Evolutionary conservation across 495 filamentous ascomycete species (phyloP).

Genomic region (Xylaria castorea): DNA sequence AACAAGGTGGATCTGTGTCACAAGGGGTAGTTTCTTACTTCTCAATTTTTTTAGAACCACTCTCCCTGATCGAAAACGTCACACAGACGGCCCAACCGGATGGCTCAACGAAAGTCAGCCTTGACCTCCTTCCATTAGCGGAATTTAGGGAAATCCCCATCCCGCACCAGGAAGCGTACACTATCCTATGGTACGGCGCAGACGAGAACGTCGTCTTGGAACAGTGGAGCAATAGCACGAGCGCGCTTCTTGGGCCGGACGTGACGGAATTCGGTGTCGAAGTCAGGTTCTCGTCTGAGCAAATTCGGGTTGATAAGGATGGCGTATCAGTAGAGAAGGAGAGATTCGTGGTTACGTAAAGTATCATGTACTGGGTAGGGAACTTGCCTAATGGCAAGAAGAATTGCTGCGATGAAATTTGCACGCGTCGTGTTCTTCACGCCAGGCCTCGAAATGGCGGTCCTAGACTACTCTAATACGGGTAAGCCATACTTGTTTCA

Average conservation of each 20-base stretch:
- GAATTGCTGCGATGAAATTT: background rate
- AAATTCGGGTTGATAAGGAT: slow-evolving; percentile 31
- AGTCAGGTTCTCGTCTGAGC: slow-evolving; percentile 36
- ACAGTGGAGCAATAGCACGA: slow-evolving; percentile 36
- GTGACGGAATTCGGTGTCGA: slow-evolving; percentile 32
- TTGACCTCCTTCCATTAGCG: slow-evolving; percentile 33
- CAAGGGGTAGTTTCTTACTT: background rate
- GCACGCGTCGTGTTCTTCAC: background rate
- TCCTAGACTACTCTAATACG: background rate
- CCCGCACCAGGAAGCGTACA: slow-evolving; percentile 31
- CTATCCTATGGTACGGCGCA: slow-evolving; percentile 35
- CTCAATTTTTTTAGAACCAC: background rate
- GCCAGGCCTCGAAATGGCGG: background rate
- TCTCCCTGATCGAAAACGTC: slow-evolving; percentile 34
- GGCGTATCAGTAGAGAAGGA: slow-evolving; percentile 27
- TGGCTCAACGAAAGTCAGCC: slow-evolving; percentile 32
- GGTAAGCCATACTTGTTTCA: background rate
- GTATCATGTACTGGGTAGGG: background rate
- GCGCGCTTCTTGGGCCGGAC: slow-evolving; percentile 26
- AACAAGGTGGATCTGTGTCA: background rate
- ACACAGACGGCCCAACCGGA: slow-evolving; percentile 26
- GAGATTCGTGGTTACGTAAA: slow-evolving; percentile 26
- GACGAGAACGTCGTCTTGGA: slow-evolving; percentile 27
- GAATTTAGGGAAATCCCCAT: slow-evolving; percentile 32
- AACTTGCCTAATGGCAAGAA: background rate